These are phyloP conservation scores for Aphanomyces astaci DNA, from an alignment of 352 stramenopile genomes.

Conservation along the genomic window DNA sequence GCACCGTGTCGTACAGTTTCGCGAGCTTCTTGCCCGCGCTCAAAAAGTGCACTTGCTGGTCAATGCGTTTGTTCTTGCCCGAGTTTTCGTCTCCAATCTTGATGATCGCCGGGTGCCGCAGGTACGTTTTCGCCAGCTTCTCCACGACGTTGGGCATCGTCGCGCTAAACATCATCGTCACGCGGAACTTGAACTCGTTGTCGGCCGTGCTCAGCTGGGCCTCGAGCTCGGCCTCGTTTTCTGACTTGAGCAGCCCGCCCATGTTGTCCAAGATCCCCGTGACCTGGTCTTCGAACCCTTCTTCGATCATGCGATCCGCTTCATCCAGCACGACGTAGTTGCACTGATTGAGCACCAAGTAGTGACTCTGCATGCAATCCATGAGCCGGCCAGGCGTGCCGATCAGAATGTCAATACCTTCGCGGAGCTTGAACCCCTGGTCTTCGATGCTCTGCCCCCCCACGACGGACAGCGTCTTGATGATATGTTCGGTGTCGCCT, in stretches of 20 bases:
- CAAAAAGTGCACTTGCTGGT: conserved; percentile 93
- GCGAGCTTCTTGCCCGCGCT: conserved; percentile 86
- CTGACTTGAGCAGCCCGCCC: conserved; percentile 93
- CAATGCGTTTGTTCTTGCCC: conserved; percentile 98
- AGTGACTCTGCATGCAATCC: conserved; percentile 96
- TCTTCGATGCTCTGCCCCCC: conserved; percentile 95
- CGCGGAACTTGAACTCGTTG: conserved; percentile 52
- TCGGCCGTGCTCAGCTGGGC: conserved; percentile 80
- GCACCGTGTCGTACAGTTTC: conserved; percentile 78
- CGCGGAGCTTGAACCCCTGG: conserved; percentile 91
- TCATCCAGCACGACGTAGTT: conserved; percentile 99
- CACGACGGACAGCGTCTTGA: conserved; percentile 86
- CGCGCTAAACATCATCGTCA: conserved; percentile 97
- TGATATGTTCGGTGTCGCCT: conserved; percentile 42
- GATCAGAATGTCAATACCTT: conserved; percentile 97
- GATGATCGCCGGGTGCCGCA: conserved; percentile 95
- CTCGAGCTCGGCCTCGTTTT: conserved; percentile 95
- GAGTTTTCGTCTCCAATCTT: conserved; percentile 97
- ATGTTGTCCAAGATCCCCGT: conserved; percentile 95
- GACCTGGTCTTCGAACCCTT: conserved; percentile 96
- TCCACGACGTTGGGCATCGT: conserved; percentile 98
- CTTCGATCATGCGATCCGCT: conserved; percentile 97
- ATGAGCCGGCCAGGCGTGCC: conserved; percentile 97
- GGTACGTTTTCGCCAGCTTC: conserved; percentile 93
- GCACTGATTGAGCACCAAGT: conserved; percentile 98